These are phyloP conservation scores for Neurospora discreta DNA, from an alignment of 495 filamentous ascomycete species.

Conservation along the genomic window DNA sequence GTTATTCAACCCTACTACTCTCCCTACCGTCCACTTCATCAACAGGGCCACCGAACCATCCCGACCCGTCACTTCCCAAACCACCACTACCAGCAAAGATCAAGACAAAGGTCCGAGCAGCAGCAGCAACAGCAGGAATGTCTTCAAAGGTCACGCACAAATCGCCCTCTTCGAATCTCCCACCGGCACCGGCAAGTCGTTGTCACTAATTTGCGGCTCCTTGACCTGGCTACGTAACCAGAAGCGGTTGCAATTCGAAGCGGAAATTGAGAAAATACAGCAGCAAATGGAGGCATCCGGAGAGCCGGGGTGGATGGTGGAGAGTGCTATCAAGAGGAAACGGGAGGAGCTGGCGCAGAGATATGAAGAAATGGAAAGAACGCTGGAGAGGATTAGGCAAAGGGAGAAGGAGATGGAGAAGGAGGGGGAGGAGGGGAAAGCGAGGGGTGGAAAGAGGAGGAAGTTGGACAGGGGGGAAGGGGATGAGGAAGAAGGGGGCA, in stretches of 20 bases:
- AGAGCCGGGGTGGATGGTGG: conserved; percentile 84
- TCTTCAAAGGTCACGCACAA: conserved; percentile 49
- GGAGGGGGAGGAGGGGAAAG: conserved; percentile 24
- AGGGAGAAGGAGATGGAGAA: conserved; percentile 56
- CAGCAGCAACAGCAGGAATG: neutral
- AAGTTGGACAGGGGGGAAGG: neutral
- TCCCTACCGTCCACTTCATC: neutral
- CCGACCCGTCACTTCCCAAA: neutral
- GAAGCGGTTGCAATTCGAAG: conserved; percentile 57
- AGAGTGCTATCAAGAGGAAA: conserved; percentile 57
- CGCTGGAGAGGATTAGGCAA: conserved; percentile 53
- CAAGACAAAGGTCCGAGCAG: neutral
- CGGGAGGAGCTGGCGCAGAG: conserved; percentile 52
- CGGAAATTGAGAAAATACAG: conserved; percentile 18
- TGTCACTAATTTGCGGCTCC: conserved; percentile 87
- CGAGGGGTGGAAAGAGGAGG: conserved; percentile 20
- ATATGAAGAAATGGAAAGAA: conserved; percentile 59
- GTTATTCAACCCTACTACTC: neutral
- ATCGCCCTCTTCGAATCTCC: conserved; percentile 91
- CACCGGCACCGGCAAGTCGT: conserved; percentile 86
- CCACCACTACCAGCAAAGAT: neutral
- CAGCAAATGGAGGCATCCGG: conserved; percentile 40
- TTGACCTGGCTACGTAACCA: conserved; percentile 88
- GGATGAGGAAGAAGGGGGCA: conserved; percentile 13
- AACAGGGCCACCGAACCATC: neutral